Conservation (phyloP, 1,284 basidiomycete species). For the Golubevia pallescens region DNA sequence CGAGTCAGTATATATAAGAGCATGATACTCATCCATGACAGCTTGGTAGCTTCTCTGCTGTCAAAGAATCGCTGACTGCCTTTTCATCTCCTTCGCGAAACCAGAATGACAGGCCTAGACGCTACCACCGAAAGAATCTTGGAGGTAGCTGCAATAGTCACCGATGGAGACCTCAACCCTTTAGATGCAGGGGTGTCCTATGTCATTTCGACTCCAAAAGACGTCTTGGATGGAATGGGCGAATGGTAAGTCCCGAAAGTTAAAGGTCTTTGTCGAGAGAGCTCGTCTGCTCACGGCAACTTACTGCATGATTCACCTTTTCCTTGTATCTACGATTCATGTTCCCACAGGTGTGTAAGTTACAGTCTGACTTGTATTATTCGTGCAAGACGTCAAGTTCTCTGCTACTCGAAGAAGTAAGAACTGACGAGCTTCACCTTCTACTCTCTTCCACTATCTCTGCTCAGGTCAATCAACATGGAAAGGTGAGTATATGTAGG, state of each 20-base stretch:
- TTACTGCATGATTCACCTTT: too few relatives aligned
- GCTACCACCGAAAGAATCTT: slow-evolving; percentile 32
- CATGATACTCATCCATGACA: background rate
- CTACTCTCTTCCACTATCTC: too few relatives aligned
- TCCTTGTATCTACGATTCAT: too few relatives aligned
- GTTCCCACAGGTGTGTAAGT: too few relatives aligned
- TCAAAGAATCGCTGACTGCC: background rate
- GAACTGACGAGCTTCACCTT: too few relatives aligned
- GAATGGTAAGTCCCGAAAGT: slow-evolving; percentile 33
- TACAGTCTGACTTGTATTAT: too few relatives aligned
- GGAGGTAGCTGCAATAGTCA: slow-evolving; percentile 65
- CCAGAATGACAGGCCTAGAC: slow-evolving; percentile 57
- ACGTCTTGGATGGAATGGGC: slow-evolving; percentile 66
- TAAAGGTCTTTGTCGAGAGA: too few relatives aligned
- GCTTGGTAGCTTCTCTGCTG: background rate
- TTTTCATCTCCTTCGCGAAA: background rate
- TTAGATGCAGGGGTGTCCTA: slow-evolving; percentile 69
- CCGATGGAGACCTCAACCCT: slow-evolving; percentile 67
- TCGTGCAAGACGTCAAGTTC: too few relatives aligned
- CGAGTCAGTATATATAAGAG: slow-evolving; percentile 38
- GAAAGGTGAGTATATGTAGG: too few relatives aligned
- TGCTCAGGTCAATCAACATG: too few relatives aligned
- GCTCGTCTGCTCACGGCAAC: too few relatives aligned
- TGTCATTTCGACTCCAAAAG: slow-evolving; percentile 67
- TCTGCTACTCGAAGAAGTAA: too few relatives aligned